Conservation (phyloP, 495 filamentous ascomycete genomes). For the Tetracladium setigerum region DNA sequence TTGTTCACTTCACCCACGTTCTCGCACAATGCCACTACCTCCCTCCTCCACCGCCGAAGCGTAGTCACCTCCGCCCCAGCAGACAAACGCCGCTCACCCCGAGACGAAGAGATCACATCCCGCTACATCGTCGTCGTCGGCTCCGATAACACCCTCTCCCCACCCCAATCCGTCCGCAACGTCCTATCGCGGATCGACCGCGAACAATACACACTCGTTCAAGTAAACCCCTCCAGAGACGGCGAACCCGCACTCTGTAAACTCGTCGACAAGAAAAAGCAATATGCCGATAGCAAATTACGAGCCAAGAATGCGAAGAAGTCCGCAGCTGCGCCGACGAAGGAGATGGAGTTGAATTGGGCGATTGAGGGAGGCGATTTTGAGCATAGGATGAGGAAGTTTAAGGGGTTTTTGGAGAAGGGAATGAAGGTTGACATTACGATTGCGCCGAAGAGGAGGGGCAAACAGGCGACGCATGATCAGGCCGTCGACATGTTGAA, state of each 20-base stretch:
- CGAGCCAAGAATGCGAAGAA: slow-evolving; percentile 20
- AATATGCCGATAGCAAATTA: slow-evolving; percentile 16
- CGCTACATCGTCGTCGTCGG: slow-evolving; percentile 47
- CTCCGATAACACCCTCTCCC: slow-evolving; percentile 37
- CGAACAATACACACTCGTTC: slow-evolving; percentile 44
- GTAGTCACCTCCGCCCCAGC: slow-evolving; percentile 7
- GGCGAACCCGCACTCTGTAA: slow-evolving; percentile 52
- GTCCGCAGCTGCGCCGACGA: slow-evolving; percentile 27
- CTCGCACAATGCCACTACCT: slow-evolving; percentile 2
- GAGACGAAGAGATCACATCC: slow-evolving; percentile 49
- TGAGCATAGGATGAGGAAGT: slow-evolving; percentile 46
- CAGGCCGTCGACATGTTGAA: slow-evolving; percentile 28
- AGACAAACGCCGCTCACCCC: slow-evolving; percentile 18
- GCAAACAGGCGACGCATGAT: slow-evolving; percentile 23
- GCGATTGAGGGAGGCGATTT: slow-evolving; percentile 65
- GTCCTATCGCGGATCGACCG: slow-evolving; percentile 44
- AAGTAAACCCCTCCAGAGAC: slow-evolving; percentile 37
- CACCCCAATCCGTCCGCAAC: slow-evolving; percentile 30
- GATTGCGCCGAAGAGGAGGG: slow-evolving; percentile 37
- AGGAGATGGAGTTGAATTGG: slow-evolving; percentile 83
- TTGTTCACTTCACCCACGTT: slow-evolving; percentile 5
- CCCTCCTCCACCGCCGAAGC: slow-evolving; percentile 1
- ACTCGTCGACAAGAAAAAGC: slow-evolving; percentile 43
- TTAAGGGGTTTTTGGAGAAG: slow-evolving; percentile 55
- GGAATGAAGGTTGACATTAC: slow-evolving; percentile 56